Evolutionary conservation across 768 basidiomycete genomes (phyloP).

Genomic region (Tulasnella sp.): DNA sequence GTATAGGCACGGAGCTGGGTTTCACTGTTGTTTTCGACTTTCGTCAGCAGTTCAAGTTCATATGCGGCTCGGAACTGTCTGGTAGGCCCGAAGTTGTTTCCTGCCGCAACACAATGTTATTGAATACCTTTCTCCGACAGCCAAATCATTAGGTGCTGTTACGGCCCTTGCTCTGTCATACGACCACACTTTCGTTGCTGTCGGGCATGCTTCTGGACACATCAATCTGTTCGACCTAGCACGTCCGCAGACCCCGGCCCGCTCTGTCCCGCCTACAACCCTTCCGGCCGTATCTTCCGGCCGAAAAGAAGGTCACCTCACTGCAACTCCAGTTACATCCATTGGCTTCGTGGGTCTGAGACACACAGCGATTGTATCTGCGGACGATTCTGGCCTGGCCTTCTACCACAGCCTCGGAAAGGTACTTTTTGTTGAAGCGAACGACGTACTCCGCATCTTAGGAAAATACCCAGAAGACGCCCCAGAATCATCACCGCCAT

Average conservation of each 20-base stretch:
- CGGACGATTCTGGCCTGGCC: conserved; percentile 82
- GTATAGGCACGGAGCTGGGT: conserved; percentile 76
- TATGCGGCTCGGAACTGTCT: conserved; percentile 61
- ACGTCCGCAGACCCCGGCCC: conserved; percentile 53
- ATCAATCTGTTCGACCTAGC: conserved; percentile 79
- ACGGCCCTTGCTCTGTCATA: conserved; percentile 86
- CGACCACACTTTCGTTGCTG: conserved; percentile 87
- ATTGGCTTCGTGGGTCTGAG: conserved; percentile 82
- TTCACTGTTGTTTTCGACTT: conserved; percentile 81
- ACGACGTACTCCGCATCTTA: conserved; percentile 85
- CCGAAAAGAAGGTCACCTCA: conserved; percentile 75
- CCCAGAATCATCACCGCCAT: not conserved
- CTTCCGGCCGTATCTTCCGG: conserved; percentile 59
- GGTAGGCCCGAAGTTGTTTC: conserved; percentile 33
- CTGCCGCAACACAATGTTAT: conserved; percentile 1
- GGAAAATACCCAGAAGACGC: conserved; percentile 67
- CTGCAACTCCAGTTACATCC: conserved; percentile 66
- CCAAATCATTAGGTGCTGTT: conserved; percentile 55
- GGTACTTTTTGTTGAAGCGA: conserved; percentile 88
- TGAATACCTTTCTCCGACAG: conserved; percentile 30
- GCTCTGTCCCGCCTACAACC: conserved; percentile 61
- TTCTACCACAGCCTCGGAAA: conserved; percentile 94
- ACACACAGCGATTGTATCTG: conserved; percentile 85
- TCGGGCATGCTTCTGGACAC: conserved; percentile 75
- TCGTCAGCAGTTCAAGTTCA: conserved; percentile 67